Evolutionary conservation across 345 rosid species (phyloP).

Genomic region (Limnanthes douglasii): DNA sequence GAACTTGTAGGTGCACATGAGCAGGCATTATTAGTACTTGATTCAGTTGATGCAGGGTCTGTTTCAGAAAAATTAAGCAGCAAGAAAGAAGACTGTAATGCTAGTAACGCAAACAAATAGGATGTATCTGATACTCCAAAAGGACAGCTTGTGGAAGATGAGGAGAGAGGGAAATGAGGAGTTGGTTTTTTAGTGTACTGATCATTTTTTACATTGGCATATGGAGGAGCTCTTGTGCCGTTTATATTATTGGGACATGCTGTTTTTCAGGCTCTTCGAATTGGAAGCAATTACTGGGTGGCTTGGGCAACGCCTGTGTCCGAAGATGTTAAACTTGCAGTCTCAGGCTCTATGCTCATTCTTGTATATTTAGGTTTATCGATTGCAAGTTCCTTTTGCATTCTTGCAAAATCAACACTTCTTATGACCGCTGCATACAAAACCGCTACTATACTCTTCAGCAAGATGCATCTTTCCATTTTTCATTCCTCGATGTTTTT

Average conservation of each 20-base stretch:
- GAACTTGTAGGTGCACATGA: constrained; percentile 67
- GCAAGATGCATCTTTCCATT: constrained; percentile 48
- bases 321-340: constrained; percentile 30
- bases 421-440: constrained; percentile 44
- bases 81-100: constrained; percentile 10
- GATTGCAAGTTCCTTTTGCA: constrained; percentile 42
- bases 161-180: constrained; percentile 71
- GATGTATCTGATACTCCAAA: constrained; percentile 21
- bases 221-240: constrained; percentile 67
- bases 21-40: constrained; percentile 42
- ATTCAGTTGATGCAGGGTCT: constrained; percentile 21
- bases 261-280: constrained; percentile 53
- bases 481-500: constrained; percentile 72
- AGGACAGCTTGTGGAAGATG: constrained; percentile 63
- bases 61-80: constrained; percentile 11
- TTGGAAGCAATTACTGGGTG: constrained; percentile 85
- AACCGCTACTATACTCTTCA: constrained; percentile 56
- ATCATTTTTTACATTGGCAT: constrained; percentile 49
- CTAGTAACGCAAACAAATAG: constrained; percentile 14
- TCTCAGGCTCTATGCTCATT: constrained; percentile 26
- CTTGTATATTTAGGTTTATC: constrained; percentile 42
- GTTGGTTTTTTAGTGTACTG: constrained; percentile 52
- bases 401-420: constrained; percentile 34
- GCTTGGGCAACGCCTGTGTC: constrained; percentile 70
- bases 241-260: constrained; percentile 43